Evolutionary conservation across 2,329 filamentous ascomycete species (phyloP), one percentile per base, ranked within the genome.

Genomic region (Neonectria coccinea): DNA sequence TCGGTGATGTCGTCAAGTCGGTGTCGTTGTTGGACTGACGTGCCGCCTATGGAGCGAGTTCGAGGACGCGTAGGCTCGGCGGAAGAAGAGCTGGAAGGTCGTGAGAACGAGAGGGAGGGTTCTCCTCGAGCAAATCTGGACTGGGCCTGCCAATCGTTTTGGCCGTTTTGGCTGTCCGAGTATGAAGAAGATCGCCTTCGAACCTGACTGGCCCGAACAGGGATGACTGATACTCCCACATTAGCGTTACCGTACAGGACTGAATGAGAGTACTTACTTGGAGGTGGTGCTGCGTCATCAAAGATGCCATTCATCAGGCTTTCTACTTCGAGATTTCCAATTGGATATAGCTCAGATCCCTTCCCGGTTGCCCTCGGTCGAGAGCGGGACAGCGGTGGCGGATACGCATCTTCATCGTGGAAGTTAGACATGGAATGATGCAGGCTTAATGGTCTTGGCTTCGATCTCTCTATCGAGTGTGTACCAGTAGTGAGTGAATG

Each of bases 1-100:
- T 79, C 81, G 14, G 77, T 75, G 2, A 79, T 74, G 10, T 82
- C 78, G 18, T 78, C 73, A 6, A 76, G 73, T 5, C 71, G 70
- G 14, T 63, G 62, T 2, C 64, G 66, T 8, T 52, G 64, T 1
- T 64, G 61, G 33, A 63, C 20, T 7, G 67, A 67, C 5, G 64
- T 22, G 0, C 60, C 65, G 3, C 70, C 68, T 16, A 73, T 59
- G 2, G 75, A 75, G 6, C 73, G 69, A 14, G 71, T 71, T 2
- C 70, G 67, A 5, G 73, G 56, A 7, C 59, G 62, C 9, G 63
- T 45, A n/a, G 62, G 66, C 20, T 70, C 70, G 14, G 67, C 45
- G 2, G 72, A 74, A 16, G 72, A 72, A 10, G 72, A 72, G 51
- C 72, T 74, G 0, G 72, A 70, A 4, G 72, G 71, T 1, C 72